Conservation (phyloP, 2,329 filamentous ascomycete genomes). For the Sclerotinia nivalis region DNA sequence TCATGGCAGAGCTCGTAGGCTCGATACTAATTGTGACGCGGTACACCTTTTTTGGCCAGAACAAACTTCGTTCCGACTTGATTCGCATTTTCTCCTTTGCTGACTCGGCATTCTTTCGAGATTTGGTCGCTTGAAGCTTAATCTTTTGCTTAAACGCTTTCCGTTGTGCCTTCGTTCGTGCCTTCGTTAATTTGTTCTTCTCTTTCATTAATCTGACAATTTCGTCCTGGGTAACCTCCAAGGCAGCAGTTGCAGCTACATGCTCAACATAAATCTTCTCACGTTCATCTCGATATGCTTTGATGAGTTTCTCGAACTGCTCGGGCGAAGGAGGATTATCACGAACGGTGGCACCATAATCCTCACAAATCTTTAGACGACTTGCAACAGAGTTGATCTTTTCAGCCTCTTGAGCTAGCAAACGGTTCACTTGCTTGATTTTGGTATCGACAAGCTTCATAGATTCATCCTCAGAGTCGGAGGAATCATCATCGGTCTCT, state of each 20-base stretch:
- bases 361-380: constrained; percentile 36
- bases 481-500: constrained; percentile 37
- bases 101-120: constrained; percentile 44
- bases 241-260: constrained; percentile 40
- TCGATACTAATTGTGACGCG: constrained; percentile 54
- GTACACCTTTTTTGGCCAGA: constrained; percentile 55
- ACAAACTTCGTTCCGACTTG: constrained; percentile 47
- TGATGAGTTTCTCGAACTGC: constrained; percentile 34
- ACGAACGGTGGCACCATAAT: constrained; percentile 34
- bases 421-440: constrained; percentile 33
- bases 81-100: constrained; percentile 49
- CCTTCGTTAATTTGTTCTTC: constrained; percentile 35
- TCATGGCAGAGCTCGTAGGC: constrained; percentile 45
- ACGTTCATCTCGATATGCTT: constrained; percentile 36
- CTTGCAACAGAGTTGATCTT: constrained; percentile 38
- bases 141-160: constrained; percentile 44
- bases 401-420: constrained; percentile 37
- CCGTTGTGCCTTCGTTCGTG: constrained; percentile 38
- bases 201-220: constrained; percentile 43
- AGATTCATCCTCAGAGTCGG: constrained; percentile 37
- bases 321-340: constrained; percentile 28
- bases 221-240: constrained; percentile 42
- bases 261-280: constrained; percentile 45
- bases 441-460: constrained; percentile 32
- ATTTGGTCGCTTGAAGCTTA: constrained; percentile 43